A percentile compares a stretch with the other conserved stretches of the same genome.
phyloP scores from a whole-genome alignment of 371 early-diverging fungal species.

The Zychaea mexicana region DNA sequence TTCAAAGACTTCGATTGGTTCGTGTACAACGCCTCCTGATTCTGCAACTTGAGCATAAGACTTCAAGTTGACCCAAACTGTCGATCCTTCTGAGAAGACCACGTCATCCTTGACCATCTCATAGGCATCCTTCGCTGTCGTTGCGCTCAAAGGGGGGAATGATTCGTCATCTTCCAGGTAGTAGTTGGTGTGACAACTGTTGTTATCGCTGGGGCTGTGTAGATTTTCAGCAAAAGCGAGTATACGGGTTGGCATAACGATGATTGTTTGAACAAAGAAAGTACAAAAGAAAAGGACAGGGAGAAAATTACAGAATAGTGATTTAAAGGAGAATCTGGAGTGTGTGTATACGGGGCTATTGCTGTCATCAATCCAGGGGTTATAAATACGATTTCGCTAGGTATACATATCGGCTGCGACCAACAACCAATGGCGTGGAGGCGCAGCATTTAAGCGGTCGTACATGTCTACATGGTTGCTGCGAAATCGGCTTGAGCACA shows the following conservation, averaged over 20 bases:
- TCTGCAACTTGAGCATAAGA: conserved; percentile 1
- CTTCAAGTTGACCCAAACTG: neutral
- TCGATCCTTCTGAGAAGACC: neutral
- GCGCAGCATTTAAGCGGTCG: no score
- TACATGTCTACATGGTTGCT: no score
- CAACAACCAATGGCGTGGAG: no score
- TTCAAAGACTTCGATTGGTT: neutral
- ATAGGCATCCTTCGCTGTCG: neutral
- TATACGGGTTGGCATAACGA: neutral
- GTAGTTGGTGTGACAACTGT: neutral
- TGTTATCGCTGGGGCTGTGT: neutral
- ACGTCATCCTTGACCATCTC: neutral
- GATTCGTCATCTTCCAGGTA: neutral
- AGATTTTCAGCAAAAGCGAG: neutral
- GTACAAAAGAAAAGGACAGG: neutral
- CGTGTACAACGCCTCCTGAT: neutral
- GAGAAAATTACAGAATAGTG: neutral
- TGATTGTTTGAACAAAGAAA: neutral
- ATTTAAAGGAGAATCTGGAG: neutral
- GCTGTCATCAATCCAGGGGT: neutral
- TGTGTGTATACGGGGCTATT: no score
- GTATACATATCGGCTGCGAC: no score
- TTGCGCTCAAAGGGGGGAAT: neutral
- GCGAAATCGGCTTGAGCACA: no score
- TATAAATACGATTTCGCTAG: neutral